Evolutionary conservation across 768 basidiomycete species (phyloP).

Genomic region (Lentinula sp.): DNA sequence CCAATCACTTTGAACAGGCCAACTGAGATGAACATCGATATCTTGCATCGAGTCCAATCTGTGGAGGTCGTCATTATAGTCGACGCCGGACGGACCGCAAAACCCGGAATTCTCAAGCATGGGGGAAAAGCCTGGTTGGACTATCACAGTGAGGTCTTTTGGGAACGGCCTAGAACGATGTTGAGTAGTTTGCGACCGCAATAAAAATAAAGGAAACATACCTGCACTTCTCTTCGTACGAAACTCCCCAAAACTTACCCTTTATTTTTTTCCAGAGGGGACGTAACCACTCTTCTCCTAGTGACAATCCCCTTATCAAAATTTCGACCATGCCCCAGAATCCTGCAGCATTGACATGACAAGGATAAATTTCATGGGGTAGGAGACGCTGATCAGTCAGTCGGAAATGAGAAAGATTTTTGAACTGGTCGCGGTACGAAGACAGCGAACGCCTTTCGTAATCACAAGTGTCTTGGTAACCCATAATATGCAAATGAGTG

Average conservation of each 20-base stretch:
- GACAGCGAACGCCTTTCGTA: neutral
- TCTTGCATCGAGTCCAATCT: conserved; percentile 1
- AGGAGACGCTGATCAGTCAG: neutral
- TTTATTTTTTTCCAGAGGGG: neutral
- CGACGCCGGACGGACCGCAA: neutral
- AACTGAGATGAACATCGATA: conserved; percentile 4
- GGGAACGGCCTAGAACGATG: neutral
- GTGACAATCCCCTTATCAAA: neutral
- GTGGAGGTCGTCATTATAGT: neutral
- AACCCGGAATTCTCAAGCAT: neutral
- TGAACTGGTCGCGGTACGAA: neutral
- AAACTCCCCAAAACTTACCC: no score
- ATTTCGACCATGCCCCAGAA: neutral
- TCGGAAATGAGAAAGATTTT: conserved; percentile 8
- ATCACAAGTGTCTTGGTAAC: neutral
- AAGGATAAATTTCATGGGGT: neutral
- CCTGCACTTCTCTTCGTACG: no score
- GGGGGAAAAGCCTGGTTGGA: neutral
- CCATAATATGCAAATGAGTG: conserved; percentile 10
- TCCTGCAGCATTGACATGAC: neutral
- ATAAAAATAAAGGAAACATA: no score
- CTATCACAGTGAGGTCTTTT: neutral
- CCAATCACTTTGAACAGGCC: conserved; percentile 4
- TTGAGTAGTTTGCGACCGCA: neutral
- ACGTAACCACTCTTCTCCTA: neutral